These are phyloP conservation scores for Naematelia aurantialba DNA, from an alignment of 768 basidiomycete genomes.

Conservation along the genomic window DNA sequence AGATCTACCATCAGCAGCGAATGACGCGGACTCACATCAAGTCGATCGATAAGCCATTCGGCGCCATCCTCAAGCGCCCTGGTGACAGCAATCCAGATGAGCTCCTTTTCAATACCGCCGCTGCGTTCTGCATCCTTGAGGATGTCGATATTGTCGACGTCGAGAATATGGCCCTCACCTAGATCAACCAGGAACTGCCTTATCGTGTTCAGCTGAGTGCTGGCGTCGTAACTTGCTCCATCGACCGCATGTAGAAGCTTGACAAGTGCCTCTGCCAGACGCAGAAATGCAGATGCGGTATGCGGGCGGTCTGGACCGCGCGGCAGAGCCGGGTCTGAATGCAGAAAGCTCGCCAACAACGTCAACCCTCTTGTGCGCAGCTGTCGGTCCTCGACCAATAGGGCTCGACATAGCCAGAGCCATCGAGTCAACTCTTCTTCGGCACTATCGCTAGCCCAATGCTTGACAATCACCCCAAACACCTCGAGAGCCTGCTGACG, in stretches of 20 bases:
- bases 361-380: slow-evolving; percentile 30
- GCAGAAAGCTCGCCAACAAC: slow-evolving; percentile 25
- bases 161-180: slow-evolving; percentile 23
- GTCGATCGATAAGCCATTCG: slow-evolving; percentile 4
- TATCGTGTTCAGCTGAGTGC: slow-evolving; percentile 24
- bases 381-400: slow-evolving; percentile 27
- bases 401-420: slow-evolving; percentile 36
- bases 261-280: slow-evolving; percentile 19
- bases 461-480: slow-evolving; percentile 35
- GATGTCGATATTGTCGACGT: slow-evolving; percentile 15
- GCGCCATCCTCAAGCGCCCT: slow-evolving; percentile 6
- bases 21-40: too few relatives aligned
- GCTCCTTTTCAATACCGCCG: slow-evolving; percentile 31
- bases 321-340: slow-evolving; percentile 26
- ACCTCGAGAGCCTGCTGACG: slow-evolving; percentile 41
- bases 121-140: slow-evolving; percentile 3
- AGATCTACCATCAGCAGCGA: too few relatives aligned
- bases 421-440: slow-evolving; percentile 41
- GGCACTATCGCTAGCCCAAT: slow-evolving; percentile 32
- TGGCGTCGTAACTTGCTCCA: slow-evolving; percentile 15
- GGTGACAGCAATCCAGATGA: slow-evolving; percentile 32
- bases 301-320: slow-evolving; percentile 16
- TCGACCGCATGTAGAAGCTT: slow-evolving; percentile 26
- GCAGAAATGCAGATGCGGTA: slow-evolving; percentile 20
- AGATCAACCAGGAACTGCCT: slow-evolving; percentile 24